Percentiles rank a stretch among this genome's conserved stretches.
phyloP scores from a whole-genome alignment of 129 eudicot species.

The Tanacetum coccineum region DNA sequence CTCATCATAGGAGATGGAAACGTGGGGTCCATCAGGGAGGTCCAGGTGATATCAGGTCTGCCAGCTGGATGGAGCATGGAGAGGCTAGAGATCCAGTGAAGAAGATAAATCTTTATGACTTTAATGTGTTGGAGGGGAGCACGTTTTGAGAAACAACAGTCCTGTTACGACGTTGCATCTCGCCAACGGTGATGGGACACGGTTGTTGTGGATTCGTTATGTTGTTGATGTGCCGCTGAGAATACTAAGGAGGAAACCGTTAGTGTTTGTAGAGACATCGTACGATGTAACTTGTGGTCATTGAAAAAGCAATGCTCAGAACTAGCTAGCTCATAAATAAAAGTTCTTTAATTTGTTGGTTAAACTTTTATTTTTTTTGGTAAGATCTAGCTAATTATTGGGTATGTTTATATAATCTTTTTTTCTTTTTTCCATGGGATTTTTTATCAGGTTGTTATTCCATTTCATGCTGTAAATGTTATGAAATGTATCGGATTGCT shows the following conservation, averaged over 20 bases:
- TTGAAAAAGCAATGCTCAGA: slow-evolving; percentile 58
- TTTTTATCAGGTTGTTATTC: slow-evolving; percentile 14
- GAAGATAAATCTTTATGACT: slow-evolving; percentile 67
- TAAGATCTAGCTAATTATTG: not conserved
- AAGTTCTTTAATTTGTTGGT: not conserved
- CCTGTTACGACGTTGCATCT: slow-evolving; percentile 68
- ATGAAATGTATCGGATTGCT: slow-evolving; percentile 10
- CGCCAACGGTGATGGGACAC: slow-evolving; percentile 42
- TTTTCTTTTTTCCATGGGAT: slow-evolving; percentile 25
- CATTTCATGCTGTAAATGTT: slow-evolving; percentile 16
- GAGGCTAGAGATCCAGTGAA: slow-evolving; percentile 72
- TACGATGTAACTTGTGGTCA: slow-evolving; percentile 70
- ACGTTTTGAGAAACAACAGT: slow-evolving; percentile 67
- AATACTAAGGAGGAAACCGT: slow-evolving; percentile 83
- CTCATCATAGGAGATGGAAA: slow-evolving; percentile 65
- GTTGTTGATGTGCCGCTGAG: slow-evolving; percentile 80
- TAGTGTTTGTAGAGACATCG: slow-evolving; percentile 73
- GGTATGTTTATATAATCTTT: not conserved
- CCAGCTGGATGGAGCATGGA: slow-evolving; percentile 79
- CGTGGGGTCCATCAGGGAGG: slow-evolving; percentile 76
- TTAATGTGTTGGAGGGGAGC: slow-evolving; percentile 76
- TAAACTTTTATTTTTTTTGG: not conserved
- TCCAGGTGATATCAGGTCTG: slow-evolving; percentile 70
- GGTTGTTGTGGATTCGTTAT: slow-evolving; percentile 80
- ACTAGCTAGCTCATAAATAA: slow-evolving; percentile 32